Evolutionary conservation across 169 alveolate species (phyloP), one percentile per base, ranked within the genome.

Genomic region (Fabrea salina): DNA sequence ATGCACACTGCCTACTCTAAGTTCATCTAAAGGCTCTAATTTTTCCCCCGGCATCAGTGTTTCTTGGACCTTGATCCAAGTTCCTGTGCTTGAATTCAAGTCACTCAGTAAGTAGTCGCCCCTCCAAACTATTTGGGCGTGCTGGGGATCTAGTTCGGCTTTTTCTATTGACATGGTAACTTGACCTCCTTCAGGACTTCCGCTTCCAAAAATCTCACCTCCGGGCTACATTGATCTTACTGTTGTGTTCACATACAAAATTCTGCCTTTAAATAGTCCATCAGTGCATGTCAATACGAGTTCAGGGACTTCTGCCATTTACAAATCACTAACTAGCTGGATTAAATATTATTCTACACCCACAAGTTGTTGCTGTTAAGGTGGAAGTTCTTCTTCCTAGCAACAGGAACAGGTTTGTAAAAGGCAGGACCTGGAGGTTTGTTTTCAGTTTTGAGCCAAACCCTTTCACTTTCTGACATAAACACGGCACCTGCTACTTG

Each of bases 201-300:
- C 91, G 19, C 81, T 51, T 5, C 91, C 91, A 33, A 86, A 82
- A 11, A 37, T 64, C 40, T 86, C 91, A 16, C 89, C 89, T 49
- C 82, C 89, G 8, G 83, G 54, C 57, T 32, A 43, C n/a, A 25
- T 66, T 4, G 16, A 8, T 25, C 4, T 66, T 66, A 66, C 76
- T 19, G 86, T 82, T 7, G 86, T 82, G 70, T 86, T 86, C 16
- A 86, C 81, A 74, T 68, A 86, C 32, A 86, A 39, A 66, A 86
- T 82, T 74, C 70, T 78, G 6, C 89, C 89, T 58, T 78, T 71
- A 71, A 61, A 82, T 50, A 82, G 53, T 2, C 91, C 91, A 67
- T 86, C 89, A 4, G 87, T 86, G 50, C 91, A 86, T 67, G 78
- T 82, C 33, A 86, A 54, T 44, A 86, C 33, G 33, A 66, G 32